A percentile compares a stretch with the other conserved stretches of the same genome.
Conservation (phyloP, 371 early-diverging fungal species). For the Mucor circinelloides region DNA sequence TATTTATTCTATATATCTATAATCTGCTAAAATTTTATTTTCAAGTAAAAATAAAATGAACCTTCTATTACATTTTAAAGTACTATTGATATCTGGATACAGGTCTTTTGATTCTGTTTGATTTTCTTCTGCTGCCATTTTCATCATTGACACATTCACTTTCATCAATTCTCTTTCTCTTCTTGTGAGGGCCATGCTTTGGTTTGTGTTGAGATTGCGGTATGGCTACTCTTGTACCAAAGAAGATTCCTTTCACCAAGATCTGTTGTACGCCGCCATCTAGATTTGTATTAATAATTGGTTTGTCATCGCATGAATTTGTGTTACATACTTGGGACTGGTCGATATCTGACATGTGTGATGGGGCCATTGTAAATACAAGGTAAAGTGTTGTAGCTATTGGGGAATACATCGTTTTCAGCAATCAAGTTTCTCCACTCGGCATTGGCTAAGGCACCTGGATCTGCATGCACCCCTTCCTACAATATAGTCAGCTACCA, state of each 20-base stretch:
- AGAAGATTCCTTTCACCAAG: neutral
- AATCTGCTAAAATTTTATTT: neutral
- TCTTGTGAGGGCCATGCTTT: neutral
- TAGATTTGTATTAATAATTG: neutral
- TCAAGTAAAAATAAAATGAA: neutral
- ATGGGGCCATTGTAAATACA: neutral
- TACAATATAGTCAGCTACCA: neutral
- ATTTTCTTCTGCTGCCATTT: constrained; percentile 21
- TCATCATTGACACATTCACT: neutral
- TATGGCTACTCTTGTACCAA: neutral
- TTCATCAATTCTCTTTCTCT: neutral
- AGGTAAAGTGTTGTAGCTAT: neutral
- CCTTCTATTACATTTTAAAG: neutral
- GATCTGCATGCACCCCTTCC: neutral
- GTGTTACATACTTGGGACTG: constrained; percentile 1
- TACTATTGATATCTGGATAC: neutral
- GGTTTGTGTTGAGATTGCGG: neutral
- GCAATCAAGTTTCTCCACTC: neutral
- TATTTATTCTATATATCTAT: neutral
- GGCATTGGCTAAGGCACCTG: neutral
- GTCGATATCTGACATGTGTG: neutral
- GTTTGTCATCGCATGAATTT: neutral
- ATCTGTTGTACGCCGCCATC: constrained; percentile 10
- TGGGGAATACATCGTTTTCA: neutral
- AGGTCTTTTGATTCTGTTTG: constrained; percentile 1